Conservation (phyloP, 345 rosid genomes). For the Lumnitzera littorea region DNA sequence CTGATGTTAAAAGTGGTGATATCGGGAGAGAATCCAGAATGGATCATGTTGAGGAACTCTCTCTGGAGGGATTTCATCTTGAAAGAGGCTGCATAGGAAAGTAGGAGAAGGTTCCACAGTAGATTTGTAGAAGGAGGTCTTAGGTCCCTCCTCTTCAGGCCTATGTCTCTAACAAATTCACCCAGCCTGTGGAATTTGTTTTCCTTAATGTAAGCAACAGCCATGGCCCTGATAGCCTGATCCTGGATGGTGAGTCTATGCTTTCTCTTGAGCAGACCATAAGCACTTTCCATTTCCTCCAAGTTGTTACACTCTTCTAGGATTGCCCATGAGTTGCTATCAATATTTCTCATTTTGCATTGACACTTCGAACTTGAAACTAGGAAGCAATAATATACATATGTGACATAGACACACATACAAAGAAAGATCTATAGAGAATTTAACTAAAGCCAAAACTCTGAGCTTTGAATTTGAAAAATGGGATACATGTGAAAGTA, state of each 20-base stretch:
- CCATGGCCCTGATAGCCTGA: slow-evolving; percentile 53
- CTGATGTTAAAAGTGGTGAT: slow-evolving; percentile 71
- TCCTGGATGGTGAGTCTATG: slow-evolving; percentile 35
- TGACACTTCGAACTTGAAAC: no score
- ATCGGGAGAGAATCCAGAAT: slow-evolving; percentile 63
- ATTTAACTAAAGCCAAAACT: no score
- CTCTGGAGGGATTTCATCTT: slow-evolving; percentile 91
- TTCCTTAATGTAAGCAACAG: slow-evolving; percentile 38
- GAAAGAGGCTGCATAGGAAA: slow-evolving; percentile 72
- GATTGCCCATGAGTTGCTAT: no score
- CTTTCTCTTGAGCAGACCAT: slow-evolving; percentile 43
- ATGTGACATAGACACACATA: no score
- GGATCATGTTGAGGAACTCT: slow-evolving; percentile 55
- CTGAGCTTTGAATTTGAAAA: no score
- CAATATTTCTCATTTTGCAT: no score
- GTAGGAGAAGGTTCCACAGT: slow-evolving; percentile 66
- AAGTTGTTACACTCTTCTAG: slow-evolving; percentile 4
- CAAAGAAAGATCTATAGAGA: no score
- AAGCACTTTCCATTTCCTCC: slow-evolving; percentile 57
- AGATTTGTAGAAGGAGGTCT: slow-evolving; percentile 31
- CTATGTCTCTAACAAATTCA: slow-evolving; percentile 52
- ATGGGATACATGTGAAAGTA: no score
- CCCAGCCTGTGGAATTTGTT: slow-evolving; percentile 47
- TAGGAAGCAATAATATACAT: no score
- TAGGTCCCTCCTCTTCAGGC: slow-evolving; percentile 49